These are phyloP conservation scores for Sphagnum contortum DNA, from an alignment of 225 moss, liverwort and hornwort genomes.

Conservation along the genomic window DNA sequence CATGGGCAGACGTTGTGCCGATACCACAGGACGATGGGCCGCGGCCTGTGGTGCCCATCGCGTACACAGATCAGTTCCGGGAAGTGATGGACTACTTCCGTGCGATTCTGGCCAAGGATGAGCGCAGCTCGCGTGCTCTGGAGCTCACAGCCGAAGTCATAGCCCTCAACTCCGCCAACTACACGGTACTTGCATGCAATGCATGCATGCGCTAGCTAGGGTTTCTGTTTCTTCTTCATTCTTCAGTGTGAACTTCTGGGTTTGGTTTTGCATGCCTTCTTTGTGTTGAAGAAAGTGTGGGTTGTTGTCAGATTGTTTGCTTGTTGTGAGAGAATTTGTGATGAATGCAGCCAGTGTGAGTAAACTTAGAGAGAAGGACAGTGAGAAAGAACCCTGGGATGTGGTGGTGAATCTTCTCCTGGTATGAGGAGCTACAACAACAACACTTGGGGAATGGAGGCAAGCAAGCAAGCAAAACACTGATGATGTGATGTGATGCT, in stretches of 20 bases:
- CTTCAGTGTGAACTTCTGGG: not conserved
- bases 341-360: too few relatives aligned
- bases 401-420: too few relatives aligned
- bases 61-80: slow-evolving; percentile 70
- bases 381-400: too few relatives aligned
- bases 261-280: not conserved
- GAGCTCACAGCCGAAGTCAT: slow-evolving; percentile 72
- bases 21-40: slow-evolving; percentile 89
- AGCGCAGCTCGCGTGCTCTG: slow-evolving; percentile 76
- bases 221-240: not conserved
- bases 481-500: too few relatives aligned
- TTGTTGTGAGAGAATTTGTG: too few relatives aligned
- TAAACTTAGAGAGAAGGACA: too few relatives aligned
- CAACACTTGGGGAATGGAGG: too few relatives aligned
- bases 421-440: too few relatives aligned
- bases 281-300: not conserved
- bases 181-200: slow-evolving; percentile 46
- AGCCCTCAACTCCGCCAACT: slow-evolving; percentile 83
- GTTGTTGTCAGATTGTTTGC: too few relatives aligned
- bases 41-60: slow-evolving; percentile 83
- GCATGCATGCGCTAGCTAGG: too few relatives aligned
- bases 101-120: slow-evolving; percentile 75
- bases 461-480: too few relatives aligned
- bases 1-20: slow-evolving; percentile 72
- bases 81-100: slow-evolving; percentile 87